Evolutionary conservation across 768 basidiomycete species (phyloP), one percentile per base, ranked within the genome.

Genomic region (Tylopilus cervinicoccineus): DNA sequence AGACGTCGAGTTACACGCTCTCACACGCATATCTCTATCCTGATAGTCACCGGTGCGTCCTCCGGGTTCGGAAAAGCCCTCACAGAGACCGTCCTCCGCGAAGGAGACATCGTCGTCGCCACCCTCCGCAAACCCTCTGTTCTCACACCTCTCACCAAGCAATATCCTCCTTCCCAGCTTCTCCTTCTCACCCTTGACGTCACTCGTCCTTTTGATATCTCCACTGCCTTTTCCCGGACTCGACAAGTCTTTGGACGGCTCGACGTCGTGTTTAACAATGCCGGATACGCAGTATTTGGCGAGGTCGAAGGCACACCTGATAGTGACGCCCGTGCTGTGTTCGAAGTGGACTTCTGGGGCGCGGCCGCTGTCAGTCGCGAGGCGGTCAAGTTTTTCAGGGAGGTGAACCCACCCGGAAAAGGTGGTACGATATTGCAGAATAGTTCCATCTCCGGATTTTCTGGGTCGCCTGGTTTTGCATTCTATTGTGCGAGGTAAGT

Each of bases 201-300:
- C 26, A 65, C 65, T 9, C 54, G 47, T 4, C 53, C 43, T 3
- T 41, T 52, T 5, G 64, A 73, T 0, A 66, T 76, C 41, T 34
- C 38, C 8, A 51, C 54, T 2, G 73, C 68, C 0, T 76, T 77
- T 45, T 41, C 51, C 0, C 46, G 50, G 8, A 63, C 68, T 0
- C 59, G 62, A 31, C 56, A 61, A 11, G 50, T 51, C 6, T 75
- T 75, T 56, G 70, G 71, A 3, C 51, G 69, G 13, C 58, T 75
- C 23, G 75, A 76, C 48, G 70, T 75, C 40, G 73, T 76, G 5
- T 69, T 70, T 58, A 73, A 68, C 59, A 77, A 76, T 52, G 74
- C 75, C 47, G 62, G 53, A 31, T 62, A 56, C 23, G 55, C 38
- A 0, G 34, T 68, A 8, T 24, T 67, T 1, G 61, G 60, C 7